Evolutionary conservation across 2,329 filamentous ascomycete genomes (phyloP).

Genomic region (Ceratocystis ficicola): DNA sequence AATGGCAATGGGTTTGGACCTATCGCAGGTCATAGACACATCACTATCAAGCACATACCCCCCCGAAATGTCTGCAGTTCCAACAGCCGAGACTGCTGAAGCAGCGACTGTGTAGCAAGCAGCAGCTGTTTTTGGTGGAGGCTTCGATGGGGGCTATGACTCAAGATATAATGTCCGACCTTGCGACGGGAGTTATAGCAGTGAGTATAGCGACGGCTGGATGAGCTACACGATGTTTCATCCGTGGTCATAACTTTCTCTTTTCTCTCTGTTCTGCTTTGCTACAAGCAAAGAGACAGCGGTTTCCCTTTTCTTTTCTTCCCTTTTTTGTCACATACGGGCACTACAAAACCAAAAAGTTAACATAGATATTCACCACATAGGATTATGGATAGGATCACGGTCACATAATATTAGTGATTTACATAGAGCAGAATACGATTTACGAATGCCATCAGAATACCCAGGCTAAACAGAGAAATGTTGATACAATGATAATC

Average conservation of each 20-base stretch:
- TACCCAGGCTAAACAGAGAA: not conserved
- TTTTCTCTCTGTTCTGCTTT: not conserved
- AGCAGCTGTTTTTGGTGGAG: not conserved
- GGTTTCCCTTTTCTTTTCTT: not conserved
- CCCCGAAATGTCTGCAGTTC: not conserved
- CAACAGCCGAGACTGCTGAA: not conserved
- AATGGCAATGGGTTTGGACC: not conserved
- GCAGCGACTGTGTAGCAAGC: conserved; percentile 7
- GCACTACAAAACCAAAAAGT: not conserved
- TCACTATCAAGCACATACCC: not conserved
- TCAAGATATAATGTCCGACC: not conserved
- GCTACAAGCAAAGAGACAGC: not conserved
- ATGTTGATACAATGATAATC: not conserved
- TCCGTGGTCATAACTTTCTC: not conserved
- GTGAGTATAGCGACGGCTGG: not conserved
- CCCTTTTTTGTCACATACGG: not conserved
- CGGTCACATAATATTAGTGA: not conserved
- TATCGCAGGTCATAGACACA: conserved; percentile 4
- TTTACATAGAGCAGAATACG: not conserved
- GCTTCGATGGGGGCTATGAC: not conserved
- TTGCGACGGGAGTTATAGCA: too few species aligned
- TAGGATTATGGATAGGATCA: not conserved
- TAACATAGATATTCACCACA: not conserved
- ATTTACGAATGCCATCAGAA: not conserved
- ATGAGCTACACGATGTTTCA: not conserved